A percentile compares a stretch with the other conserved stretches of the same genome.
Conservation (phyloP, 2,329 filamentous ascomycete genomes). For the Tolypocladium inflatum region DNA sequence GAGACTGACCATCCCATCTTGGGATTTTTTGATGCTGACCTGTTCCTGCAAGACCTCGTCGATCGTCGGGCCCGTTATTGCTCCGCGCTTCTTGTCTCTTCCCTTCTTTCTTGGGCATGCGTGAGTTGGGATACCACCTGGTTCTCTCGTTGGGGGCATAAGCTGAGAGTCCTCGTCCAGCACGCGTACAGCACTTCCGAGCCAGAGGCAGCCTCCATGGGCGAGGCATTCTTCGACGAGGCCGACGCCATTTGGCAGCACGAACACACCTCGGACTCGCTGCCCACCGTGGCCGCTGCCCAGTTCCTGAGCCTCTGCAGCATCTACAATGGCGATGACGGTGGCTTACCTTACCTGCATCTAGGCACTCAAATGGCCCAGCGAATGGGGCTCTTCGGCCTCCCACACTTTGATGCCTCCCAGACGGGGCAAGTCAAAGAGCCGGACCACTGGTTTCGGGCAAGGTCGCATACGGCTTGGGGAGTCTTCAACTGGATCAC, state of each 20-base stretch:
- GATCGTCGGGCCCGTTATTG: slow-evolving; percentile 12
- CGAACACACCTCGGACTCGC: background rate
- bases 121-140: background rate
- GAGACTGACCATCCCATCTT: slow-evolving; percentile 19
- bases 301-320: background rate
- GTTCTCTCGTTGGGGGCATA: background rate
- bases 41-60: slow-evolving; percentile 17
- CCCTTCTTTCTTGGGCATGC: background rate
- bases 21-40: slow-evolving; percentile 16
- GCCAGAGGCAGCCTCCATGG: background rate
- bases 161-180: background rate
- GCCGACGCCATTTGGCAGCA: background rate
- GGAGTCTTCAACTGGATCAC: background rate
- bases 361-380: background rate
- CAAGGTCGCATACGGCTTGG: background rate
- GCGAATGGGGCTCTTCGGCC: background rate
- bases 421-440: background rate
- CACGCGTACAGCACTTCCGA: background rate
- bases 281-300: slow-evolving; percentile 1
- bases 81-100: slow-evolving; percentile 16
- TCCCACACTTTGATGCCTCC: background rate
- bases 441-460: background rate
- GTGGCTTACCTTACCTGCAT: background rate
- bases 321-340: background rate
- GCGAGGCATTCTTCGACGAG: background rate